These are phyloP conservation scores for Trichoderma pleuroti DNA, from an alignment of 2,329 filamentous ascomycete genomes.

Conservation along the genomic window DNA sequence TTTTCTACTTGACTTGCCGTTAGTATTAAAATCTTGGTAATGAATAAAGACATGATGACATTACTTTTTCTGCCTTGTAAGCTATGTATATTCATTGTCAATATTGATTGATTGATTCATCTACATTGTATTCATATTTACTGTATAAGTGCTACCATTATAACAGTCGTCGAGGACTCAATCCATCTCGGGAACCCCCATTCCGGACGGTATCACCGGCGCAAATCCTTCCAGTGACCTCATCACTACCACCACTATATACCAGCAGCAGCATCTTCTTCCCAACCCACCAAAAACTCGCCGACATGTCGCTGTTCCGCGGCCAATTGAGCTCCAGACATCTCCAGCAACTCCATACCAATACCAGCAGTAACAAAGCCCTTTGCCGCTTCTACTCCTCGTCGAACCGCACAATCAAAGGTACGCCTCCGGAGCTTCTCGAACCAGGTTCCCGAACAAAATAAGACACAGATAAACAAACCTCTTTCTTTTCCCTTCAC, in stretches of 20 bases:
- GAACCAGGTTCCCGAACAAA: not conserved
- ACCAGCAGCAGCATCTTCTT: not conserved
- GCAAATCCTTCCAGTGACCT: constrained; percentile 21
- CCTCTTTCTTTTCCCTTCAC: not conserved
- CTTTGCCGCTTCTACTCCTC: constrained; percentile 27
- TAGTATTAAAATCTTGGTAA: constrained; percentile 11
- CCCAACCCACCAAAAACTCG: not conserved
- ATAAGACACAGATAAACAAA: not conserved
- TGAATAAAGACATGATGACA: constrained; percentile 18
- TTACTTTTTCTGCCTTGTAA: not conserved
- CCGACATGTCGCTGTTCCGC: constrained; percentile 2
- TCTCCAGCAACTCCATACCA: not conserved
- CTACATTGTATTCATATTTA: not conserved
- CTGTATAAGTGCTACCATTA: not conserved
- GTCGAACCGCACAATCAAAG: constrained; percentile 28
- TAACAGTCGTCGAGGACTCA: not conserved
- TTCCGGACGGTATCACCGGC: constrained; percentile 27
- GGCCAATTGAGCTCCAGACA: not conserved
- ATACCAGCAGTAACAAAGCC: not conserved
- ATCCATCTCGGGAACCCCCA: not conserved
- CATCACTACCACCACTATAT: constrained; percentile 1
- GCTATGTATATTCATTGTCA: not conserved
- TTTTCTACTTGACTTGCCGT: constrained; percentile 12
- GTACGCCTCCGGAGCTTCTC: constrained; percentile 18
- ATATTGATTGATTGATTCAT: not conserved